Conservation (phyloP, 306 rosid genomes). For the Rosa chinensis region DNA sequence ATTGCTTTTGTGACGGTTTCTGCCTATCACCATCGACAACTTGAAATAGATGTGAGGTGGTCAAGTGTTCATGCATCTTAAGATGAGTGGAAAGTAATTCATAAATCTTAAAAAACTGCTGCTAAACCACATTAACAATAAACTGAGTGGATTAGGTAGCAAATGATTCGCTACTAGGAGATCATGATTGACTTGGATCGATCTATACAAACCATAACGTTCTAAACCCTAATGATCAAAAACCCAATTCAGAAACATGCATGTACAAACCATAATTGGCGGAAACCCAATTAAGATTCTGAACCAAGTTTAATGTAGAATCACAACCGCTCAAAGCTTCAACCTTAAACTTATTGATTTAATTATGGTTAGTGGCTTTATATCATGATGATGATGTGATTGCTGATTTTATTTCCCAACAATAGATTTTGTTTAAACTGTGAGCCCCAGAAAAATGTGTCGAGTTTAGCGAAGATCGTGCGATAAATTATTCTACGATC, state of each 20-base stretch:
- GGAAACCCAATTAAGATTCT: background rate
- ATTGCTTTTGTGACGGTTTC: background rate
- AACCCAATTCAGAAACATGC: background rate
- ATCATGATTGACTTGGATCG: background rate
- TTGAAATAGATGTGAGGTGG: background rate
- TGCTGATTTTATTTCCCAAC: background rate
- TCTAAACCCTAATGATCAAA: background rate
- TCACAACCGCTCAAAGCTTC: background rate
- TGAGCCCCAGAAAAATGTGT: no score
- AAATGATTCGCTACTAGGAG: background rate
- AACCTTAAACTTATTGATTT: background rate
- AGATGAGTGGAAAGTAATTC: background rate
- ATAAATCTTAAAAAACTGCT: background rate
- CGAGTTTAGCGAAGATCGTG: no score
- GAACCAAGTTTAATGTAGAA: background rate
- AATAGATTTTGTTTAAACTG: background rate
- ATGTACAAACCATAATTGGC: background rate
- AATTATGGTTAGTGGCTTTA: background rate
- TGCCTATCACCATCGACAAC: background rate
- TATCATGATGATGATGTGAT: background rate
- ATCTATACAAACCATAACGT: background rate
- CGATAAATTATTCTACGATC: no score
- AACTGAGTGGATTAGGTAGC: background rate
- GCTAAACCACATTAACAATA: background rate
- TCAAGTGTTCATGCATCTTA: background rate